A percentile compares a stretch with the other conserved stretches of the same genome.
Evolutionary conservation across 148 eudicot genomes (phyloP).

Genomic region (Diospyros kaki): DNA sequence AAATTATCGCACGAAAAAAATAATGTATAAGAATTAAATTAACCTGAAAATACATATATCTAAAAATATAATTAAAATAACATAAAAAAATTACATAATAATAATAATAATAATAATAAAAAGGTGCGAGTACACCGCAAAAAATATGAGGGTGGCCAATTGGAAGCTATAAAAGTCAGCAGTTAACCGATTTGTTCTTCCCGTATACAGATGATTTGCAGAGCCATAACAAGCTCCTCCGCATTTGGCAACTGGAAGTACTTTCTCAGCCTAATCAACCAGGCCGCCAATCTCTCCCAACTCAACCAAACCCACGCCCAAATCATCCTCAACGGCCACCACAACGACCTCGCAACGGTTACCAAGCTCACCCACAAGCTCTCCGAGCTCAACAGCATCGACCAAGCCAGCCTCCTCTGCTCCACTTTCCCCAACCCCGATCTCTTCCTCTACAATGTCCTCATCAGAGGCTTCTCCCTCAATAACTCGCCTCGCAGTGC

Average conservation of each 20-base stretch:
- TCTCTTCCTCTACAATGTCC: constrained; percentile 46
- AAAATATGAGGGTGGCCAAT: no score
- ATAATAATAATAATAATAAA: no score
- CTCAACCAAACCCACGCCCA: constrained; percentile 70
- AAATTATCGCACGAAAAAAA: no score
- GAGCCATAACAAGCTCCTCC: constrained; percentile 17
- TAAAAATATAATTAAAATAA: no score
- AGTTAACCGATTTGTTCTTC: no score
- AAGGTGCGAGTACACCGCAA: no score
- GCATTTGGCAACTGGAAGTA: constrained; percentile 21
- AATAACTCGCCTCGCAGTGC: constrained; percentile 2
- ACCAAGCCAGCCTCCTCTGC: constrained; percentile 45
- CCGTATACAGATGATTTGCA: constrained; percentile 39
- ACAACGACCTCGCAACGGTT: constrained; percentile 35
- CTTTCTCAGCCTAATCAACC: constrained; percentile 41
- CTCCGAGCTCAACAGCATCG: constrained; percentile 35
- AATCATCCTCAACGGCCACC: constrained; percentile 41
- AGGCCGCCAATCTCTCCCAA: constrained; percentile 34
- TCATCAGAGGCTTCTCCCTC: constrained; percentile 12
- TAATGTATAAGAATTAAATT: no score
- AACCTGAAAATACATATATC: no score
- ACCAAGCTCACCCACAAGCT: constrained; percentile 67
- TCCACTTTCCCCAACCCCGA: constrained; percentile 41
- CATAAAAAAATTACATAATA: no score
- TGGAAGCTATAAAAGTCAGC: no score